Evolutionary conservation across 2,329 filamentous ascomycete species (phyloP), one percentile per base, ranked within the genome.

Genomic region (Beauveria australis): DNA sequence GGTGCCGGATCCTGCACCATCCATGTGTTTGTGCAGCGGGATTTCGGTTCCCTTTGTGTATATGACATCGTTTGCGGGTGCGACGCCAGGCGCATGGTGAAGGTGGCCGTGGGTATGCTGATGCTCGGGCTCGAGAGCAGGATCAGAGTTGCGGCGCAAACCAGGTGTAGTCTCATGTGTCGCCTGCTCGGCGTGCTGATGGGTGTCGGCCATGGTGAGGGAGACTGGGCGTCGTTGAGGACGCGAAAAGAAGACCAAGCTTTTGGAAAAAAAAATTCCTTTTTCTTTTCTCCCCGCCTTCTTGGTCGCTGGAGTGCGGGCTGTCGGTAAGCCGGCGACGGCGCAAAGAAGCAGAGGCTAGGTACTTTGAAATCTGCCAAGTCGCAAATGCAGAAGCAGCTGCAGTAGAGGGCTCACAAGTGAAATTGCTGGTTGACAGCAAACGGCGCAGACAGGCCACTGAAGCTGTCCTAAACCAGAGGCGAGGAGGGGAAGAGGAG

Each of bases 101-200:
- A 71, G 65, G 66, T 80, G 78, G 22, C 68, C 64, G 66, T 81
- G 79, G 14, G 67, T 69, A 60, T 78, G 78, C 68, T 79, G 76
- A 66, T 77, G 69, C 16, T 68, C 63, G 49, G 73, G 70, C 44
- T 76, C 71, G 55, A 75, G 68, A 19, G 70, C 71, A 41, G 71
- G 71, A 59, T 73, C 70, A 28, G 70, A 64, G 61, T 68, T 69
- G 62, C 69, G 66, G 44, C 68, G 69, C 62, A 66, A 47, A 22
- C 60, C 60, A 19, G 60, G 53, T 5, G 53, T 61, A 40, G 60
- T 61, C 53, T 61, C 53, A 30, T 61, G 60, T 7, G 53, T 48
- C 48, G 53, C 60, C 53, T 57, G 28, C 26, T 33, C 30, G 60
- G 40, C 53, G 16, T 53, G n/a, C 18, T 52, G 37, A 19, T 46